Percentiles rank a stretch among this genome's conserved stretches.
Evolutionary conservation across 495 filamentous ascomycete species (phyloP).

Genomic region (Trypethelium eluteriae): DNA sequence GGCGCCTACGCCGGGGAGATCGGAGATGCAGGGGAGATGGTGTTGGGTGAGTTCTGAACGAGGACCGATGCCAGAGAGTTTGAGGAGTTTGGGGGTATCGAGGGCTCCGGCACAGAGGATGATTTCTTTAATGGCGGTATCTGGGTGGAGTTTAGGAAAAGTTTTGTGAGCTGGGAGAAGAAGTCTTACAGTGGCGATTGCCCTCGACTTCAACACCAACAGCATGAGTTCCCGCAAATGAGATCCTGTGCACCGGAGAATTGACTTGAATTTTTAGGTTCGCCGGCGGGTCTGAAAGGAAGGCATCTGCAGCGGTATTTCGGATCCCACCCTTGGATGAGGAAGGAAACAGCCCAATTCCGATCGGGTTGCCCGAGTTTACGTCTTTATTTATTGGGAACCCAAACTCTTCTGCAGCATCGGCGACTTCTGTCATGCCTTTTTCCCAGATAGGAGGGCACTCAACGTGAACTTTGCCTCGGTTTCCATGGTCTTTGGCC

Average conservation of each 20-base stretch:
- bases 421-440: slow-evolving; percentile 41
- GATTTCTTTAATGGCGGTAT: slow-evolving; percentile 47
- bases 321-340: slow-evolving; percentile 44
- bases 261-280: slow-evolving; percentile 49
- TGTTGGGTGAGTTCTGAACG: slow-evolving; percentile 43
- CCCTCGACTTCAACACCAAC: slow-evolving; percentile 43
- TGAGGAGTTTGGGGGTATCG: slow-evolving; percentile 53
- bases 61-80: slow-evolving; percentile 60
- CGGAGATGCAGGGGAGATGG: slow-evolving; percentile 45
- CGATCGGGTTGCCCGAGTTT: slow-evolving; percentile 55
- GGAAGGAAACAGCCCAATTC: slow-evolving; percentile 45
- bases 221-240: slow-evolving; percentile 46
- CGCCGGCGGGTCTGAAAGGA: slow-evolving; percentile 37
- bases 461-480: slow-evolving; percentile 43
- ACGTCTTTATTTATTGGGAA: slow-evolving; percentile 47
- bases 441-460: slow-evolving; percentile 45
- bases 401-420: slow-evolving; percentile 43
- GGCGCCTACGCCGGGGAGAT: slow-evolving; percentile 47
- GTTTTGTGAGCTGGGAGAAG: not conserved
- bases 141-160: slow-evolving; percentile 19
- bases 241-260: slow-evolving; percentile 43
- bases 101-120: slow-evolving; percentile 52
- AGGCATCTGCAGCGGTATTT: slow-evolving; percentile 44
- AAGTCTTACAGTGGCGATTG: slow-evolving; percentile 29
- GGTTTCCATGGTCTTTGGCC: slow-evolving; percentile 42